Conservation (phyloP, 176 grass and related monocot genomes). For the Melocanna baccifera region DNA sequence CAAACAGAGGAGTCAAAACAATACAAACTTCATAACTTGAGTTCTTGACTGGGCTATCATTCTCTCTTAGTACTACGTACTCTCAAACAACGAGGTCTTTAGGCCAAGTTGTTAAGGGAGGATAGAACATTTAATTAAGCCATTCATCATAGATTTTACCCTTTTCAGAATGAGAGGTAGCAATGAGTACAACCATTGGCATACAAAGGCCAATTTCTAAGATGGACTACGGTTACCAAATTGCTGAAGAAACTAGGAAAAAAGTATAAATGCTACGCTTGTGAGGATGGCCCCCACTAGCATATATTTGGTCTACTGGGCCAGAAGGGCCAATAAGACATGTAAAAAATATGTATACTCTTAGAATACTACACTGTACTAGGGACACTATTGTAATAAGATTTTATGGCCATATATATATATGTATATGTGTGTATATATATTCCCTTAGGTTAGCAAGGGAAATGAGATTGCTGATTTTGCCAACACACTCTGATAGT, state of each 20-base stretch:
- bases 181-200: background rate
- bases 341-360: too few species aligned
- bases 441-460: too few species aligned
- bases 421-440: too few species aligned
- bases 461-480: too few species aligned
- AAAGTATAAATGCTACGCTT: background rate
- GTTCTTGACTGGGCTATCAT: conserved; percentile 7
- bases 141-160: conserved; percentile 8
- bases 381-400: too few species aligned
- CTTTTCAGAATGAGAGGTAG: conserved; percentile 5
- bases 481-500: too few species aligned
- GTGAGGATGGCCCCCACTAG: too few species aligned
- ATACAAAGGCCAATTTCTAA: background rate
- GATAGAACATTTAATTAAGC: background rate
- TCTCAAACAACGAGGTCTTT: background rate
- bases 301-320: too few species aligned
- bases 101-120: background rate
- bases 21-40: conserved; percentile 27
- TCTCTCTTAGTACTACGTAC: background rate
- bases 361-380: too few species aligned
- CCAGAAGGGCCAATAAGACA: too few species aligned
- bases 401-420: too few species aligned
- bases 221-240: background rate
- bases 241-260: background rate
- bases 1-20: background rate